phyloP scores from a whole-genome alignment of 1,284 basidiomycete genomes.

The Hemileia vastatrix region DNA sequence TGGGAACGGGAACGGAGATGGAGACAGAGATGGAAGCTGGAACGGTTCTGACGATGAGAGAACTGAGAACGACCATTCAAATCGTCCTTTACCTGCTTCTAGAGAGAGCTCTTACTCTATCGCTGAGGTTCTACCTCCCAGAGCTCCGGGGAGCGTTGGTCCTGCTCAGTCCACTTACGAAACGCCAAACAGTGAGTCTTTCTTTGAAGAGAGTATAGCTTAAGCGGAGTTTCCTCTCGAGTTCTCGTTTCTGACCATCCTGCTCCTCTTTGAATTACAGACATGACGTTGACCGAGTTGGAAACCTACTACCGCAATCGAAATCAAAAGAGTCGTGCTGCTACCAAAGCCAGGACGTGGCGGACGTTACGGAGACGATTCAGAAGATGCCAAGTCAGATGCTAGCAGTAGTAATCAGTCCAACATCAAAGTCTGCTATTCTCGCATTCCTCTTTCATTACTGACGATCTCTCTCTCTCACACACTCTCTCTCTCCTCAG shows the following conservation, averaged over 20 bases:
- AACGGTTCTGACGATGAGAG: not conserved
- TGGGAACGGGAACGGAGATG: too few relatives aligned
- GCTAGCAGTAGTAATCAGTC: not conserved
- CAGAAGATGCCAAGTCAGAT: not conserved
- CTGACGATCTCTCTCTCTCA: too few relatives aligned
- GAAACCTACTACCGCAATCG: constrained; percentile 11
- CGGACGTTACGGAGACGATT: not conserved
- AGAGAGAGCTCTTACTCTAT: not conserved
- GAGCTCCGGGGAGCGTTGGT: not conserved
- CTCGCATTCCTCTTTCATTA: too few relatives aligned
- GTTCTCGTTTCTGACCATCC: not conserved
- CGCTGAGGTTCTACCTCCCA: not conserved
- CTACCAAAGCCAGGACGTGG: not conserved
- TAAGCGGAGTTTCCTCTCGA: not conserved
- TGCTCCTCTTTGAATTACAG: not conserved
- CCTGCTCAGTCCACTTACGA: not conserved
- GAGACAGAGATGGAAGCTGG: not conserved
- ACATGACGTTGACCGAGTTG: constrained; percentile 9
- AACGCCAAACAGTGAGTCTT: not conserved
- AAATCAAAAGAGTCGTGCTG: not conserved
- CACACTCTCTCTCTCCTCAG: too few relatives aligned
- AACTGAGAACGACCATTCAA: not conserved
- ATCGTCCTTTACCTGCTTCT: not conserved
- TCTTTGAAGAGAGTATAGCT: not conserved
- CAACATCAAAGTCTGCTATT: not conserved